Evolutionary conservation across 2,329 filamentous ascomycete species (phyloP).

Genomic region (Claviceps paspali): DNA sequence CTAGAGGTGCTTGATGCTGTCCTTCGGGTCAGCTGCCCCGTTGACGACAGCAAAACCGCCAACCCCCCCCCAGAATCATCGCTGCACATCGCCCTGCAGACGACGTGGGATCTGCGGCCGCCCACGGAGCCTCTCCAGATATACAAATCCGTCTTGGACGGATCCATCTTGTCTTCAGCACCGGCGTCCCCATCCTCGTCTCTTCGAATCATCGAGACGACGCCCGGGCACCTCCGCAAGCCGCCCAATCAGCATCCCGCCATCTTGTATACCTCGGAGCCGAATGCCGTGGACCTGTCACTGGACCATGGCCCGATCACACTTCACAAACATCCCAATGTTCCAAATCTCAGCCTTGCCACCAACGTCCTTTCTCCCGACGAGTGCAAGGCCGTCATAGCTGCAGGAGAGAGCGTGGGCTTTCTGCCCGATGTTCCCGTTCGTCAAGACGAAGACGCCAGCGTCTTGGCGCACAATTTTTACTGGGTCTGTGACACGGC

Average conservation of each 20-base stretch:
- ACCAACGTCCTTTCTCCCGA: conserved; percentile 42
- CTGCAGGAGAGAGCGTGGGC: conserved; percentile 47
- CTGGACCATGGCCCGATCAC: conserved; percentile 29
- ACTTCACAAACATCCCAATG: conserved; percentile 43
- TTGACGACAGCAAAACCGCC: conserved; percentile 30
- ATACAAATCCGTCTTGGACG: conserved; percentile 43
- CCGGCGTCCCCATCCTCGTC: conserved; percentile 12
- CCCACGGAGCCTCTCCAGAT: conserved; percentile 25
- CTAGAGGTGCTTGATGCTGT: conserved; percentile 49
- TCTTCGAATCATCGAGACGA: conserved; percentile 47
- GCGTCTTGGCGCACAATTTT: conserved; percentile 56
- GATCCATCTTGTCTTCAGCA: conserved; percentile 31
- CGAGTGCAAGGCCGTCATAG: conserved; percentile 52
- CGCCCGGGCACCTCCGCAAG: conserved; percentile 42
- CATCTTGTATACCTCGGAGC: conserved; percentile 44
- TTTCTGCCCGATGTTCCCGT: conserved; percentile 55
- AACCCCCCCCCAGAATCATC: conserved; percentile 17
- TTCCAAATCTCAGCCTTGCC: conserved; percentile 45
- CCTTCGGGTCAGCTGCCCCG: conserved; percentile 45
- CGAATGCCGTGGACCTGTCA: conserved; percentile 39
- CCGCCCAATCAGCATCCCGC: conserved; percentile 54
- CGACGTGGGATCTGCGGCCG: conserved; percentile 43
- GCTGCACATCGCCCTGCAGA: conserved; percentile 40
- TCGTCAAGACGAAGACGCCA: conserved; percentile 48
- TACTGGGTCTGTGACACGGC: conserved; percentile 53